Conservation (phyloP, 2,329 filamentous ascomycete genomes). For the Pseudogymnoascus pannorum region DNA sequence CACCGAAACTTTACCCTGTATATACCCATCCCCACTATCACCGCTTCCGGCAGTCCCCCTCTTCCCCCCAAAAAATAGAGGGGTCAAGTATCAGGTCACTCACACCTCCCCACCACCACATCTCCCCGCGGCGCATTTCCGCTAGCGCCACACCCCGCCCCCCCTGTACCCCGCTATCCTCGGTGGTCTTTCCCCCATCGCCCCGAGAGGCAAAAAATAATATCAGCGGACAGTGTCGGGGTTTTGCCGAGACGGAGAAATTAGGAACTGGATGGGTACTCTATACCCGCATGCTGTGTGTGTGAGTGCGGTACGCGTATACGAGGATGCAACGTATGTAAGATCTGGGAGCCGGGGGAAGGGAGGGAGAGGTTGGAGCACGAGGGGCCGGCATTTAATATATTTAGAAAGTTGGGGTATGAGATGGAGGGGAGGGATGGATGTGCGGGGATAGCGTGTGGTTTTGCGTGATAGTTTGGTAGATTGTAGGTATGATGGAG, state of each 20-base stretch:
- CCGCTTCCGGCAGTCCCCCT: neutral
- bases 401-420: too few species aligned
- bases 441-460: too few species aligned
- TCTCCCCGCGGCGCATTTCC: neutral
- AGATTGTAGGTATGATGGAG: too few species aligned
- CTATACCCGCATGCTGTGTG: neutral
- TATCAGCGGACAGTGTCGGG: too few species aligned
- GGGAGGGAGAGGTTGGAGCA: too few species aligned
- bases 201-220: too few species aligned
- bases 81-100: neutral
- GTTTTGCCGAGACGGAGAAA: slow-evolving; percentile 1
- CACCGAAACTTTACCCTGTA: neutral
- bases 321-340: too few species aligned
- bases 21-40: neutral
- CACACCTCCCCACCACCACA: too few species aligned
- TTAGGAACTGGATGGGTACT: neutral
- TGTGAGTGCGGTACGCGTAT: too few species aligned
- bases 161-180: neutral
- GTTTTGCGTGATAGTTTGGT: too few species aligned
- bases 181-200: neutral
- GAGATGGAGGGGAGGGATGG: too few species aligned
- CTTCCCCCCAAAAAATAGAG: neutral
- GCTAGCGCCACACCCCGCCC: neutral
- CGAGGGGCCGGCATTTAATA: neutral
- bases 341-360: neutral